phyloP scores from a whole-genome alignment of 208 protist genomes.

The Endotrypanum monterogeii region DNA sequence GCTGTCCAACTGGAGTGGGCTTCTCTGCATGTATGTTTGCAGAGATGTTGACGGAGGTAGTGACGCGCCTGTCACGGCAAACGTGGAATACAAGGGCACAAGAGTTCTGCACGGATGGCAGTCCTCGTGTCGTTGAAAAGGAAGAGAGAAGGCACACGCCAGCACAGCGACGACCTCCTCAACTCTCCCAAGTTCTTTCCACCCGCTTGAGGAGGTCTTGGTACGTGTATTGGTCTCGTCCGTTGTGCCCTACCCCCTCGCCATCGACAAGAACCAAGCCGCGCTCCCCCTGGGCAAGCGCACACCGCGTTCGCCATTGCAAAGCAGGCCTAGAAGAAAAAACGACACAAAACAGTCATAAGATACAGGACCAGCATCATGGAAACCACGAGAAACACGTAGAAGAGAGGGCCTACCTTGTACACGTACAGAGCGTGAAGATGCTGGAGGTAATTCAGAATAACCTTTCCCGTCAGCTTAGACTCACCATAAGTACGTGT shows the following conservation, averaged over 20 bases:
- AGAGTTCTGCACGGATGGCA: background rate
- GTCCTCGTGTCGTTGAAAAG: background rate
- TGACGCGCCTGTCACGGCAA: background rate
- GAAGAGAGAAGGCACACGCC: background rate
- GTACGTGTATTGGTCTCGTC: background rate
- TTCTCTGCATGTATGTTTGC: background rate
- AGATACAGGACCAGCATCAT: constrained; percentile 27
- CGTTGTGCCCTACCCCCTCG: background rate
- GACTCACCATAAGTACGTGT: constrained; percentile 79
- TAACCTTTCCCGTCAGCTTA: constrained; percentile 91
- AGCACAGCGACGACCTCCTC: background rate
- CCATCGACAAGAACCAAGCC: background rate
- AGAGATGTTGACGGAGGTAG: background rate
- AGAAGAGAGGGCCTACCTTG: constrained; percentile 45
- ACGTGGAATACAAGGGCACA: background rate
- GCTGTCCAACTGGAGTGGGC: background rate
- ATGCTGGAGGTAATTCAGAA: constrained; percentile 85
- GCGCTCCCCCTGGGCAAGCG: background rate
- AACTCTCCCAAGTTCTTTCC: background rate
- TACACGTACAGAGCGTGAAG: constrained; percentile 78
- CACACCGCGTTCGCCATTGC: background rate
- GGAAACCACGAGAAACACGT: constrained; percentile 33
- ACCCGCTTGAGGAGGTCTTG: too few relatives aligned
- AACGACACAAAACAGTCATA: background rate
- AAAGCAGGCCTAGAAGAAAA: constrained; percentile 2